phyloP scores from a whole-genome alignment of 1,284 basidiomycete species.

The Stygiomarasmius scandens region DNA sequence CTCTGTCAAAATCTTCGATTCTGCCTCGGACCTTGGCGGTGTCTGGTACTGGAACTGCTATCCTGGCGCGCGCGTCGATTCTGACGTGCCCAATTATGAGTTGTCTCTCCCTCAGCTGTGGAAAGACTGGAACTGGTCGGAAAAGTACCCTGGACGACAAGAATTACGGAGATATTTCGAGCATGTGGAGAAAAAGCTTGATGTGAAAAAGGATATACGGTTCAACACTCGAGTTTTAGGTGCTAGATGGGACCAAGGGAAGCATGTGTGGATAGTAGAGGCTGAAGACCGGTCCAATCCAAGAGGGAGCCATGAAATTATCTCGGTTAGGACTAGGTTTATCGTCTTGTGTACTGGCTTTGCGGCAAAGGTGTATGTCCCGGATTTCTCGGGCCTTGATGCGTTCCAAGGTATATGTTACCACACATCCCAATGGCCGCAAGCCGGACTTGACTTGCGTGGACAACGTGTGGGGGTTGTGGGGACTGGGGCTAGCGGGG shows the following conservation, averaged over 20 bases:
- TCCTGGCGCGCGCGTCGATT: constrained; percentile 8
- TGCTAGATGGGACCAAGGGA: constrained; percentile 22
- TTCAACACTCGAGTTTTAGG: constrained; percentile 25
- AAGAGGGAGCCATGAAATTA: too few relatives aligned
- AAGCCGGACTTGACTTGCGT: constrained; percentile 21
- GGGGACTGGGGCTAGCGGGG: constrained; percentile 29
- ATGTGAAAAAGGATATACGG: constrained; percentile 24
- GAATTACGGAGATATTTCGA: constrained; percentile 27
- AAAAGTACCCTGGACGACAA: constrained; percentile 23
- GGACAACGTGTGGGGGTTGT: constrained; percentile 28
- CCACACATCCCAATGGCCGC: constrained; percentile 28
- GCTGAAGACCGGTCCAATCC: constrained; percentile 18
- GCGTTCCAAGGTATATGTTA: constrained; percentile 25
- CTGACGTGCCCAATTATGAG: constrained; percentile 16
- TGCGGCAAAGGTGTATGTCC: constrained; percentile 24
- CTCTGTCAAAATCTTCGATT: constrained; percentile 1
- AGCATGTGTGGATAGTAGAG: constrained; percentile 24
- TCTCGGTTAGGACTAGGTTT: constrained; percentile 17
- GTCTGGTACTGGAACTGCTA: constrained; percentile 3
- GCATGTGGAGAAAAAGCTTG: constrained; percentile 27
- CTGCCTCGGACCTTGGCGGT: constrained; percentile 1
- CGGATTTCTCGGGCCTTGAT: constrained; percentile 22
- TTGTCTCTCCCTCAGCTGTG: constrained; percentile 26
- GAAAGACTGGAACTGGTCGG: constrained; percentile 28
- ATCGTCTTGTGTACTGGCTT: constrained; percentile 27